Evolutionary conservation across 208 protist genomes (phyloP), one percentile per base, ranked within the genome.

Genomic region (Dictyostelium gargantuum): DNA sequence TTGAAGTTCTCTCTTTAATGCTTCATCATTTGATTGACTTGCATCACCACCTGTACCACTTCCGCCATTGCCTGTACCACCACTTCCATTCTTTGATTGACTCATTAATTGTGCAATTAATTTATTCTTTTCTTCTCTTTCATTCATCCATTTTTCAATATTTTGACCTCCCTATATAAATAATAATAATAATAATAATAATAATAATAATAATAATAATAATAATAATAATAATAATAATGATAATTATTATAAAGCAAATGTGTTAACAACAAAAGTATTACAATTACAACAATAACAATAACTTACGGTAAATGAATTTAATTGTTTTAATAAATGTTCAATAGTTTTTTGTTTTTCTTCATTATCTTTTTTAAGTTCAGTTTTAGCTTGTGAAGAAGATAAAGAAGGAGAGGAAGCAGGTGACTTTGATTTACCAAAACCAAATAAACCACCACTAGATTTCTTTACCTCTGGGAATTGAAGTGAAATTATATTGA

Each of bases 271-370:
- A n/a, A n/a, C n/a, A n/a, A n/a, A n/a, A n/a, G n/a, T n/a, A n/a
- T n/a, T n/a, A n/a, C n/a, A n/a, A n/a, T n/a, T n/a, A n/a, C n/a
- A n/a, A n/a, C n/a, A n/a, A 50, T 11, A n/a, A n/a, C n/a, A n/a
- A n/a, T n/a, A n/a, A n/a, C n/a, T n/a, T n/a, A n/a, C n/a, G 40
- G 63, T 26, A 17, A 76, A 86, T 29, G 68, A 46, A 76, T 86
- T 86, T 6, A 86, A 29, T 63, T 86, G 81, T 38, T 61, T 74
- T 21, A 86, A 46, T 29, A 86, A 35, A 86, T 86, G 81, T 29
- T 86, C 81, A 48, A 86, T 86, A 10, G 81, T 86, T 44, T 76
- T 86, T 86, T 86, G 81, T 76, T 86, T 86, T 23, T 86, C 81
- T 63, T 86, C 81, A 48, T 58, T 76, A 21, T 86, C 81, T 61